phyloP scores from a whole-genome alignment of 305 asterid genomes.

The Solanum hybrid region DNA sequence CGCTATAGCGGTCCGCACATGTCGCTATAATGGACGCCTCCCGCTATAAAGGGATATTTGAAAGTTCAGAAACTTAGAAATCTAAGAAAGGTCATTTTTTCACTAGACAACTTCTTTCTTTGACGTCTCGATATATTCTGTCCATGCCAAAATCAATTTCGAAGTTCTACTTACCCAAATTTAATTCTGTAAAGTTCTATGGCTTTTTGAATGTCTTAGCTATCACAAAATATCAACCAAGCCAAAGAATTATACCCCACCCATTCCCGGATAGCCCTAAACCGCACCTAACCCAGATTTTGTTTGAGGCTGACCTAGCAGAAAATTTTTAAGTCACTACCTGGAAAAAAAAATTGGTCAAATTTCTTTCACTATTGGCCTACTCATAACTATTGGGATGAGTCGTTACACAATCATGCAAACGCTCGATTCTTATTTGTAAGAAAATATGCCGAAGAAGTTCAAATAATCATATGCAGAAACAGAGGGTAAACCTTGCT shows the following conservation, averaged over 20 bases:
- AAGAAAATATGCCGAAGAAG: neutral
- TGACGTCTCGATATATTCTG: neutral
- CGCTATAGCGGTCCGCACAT: neutral
- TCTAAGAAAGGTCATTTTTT: neutral
- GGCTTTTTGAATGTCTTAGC: neutral
- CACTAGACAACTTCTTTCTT: neutral
- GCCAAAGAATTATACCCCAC: neutral
- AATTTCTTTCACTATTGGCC: neutral
- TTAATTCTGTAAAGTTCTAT: neutral
- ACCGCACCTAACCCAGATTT: neutral
- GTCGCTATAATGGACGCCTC: neutral
- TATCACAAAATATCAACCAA: neutral
- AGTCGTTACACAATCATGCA: neutral
- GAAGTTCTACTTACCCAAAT: too few species aligned
- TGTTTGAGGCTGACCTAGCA: too few species aligned
- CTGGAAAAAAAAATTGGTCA: too few species aligned
- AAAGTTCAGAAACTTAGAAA: too few species aligned
- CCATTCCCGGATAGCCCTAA: neutral
- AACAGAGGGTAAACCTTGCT: neutral
- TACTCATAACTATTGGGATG: neutral
- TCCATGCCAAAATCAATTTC: neutral
- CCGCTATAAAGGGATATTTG: neutral
- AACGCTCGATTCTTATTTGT: neutral
- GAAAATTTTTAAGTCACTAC: neutral
- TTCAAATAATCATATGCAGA: neutral